phyloP scores from a whole-genome alignment of 2,329 filamentous ascomycete species.

The Madurella mycetomatis region DNA sequence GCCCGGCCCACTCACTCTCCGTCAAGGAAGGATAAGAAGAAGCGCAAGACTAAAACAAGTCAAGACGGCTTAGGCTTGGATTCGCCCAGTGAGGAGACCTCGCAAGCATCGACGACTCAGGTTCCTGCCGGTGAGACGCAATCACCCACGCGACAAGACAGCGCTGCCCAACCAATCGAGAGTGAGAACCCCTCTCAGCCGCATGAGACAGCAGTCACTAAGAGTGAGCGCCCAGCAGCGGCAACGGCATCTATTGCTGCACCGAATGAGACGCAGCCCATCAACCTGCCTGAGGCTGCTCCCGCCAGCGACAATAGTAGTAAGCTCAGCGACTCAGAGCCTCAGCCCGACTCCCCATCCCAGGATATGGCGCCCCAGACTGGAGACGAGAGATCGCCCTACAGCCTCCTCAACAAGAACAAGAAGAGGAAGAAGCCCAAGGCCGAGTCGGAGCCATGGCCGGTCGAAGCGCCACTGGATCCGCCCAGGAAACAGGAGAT shows the following conservation, averaged over 20 bases:
- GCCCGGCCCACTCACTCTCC: conserved; percentile 5
- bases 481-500: not conserved
- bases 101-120: not conserved
- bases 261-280: conserved; percentile 1
- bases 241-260: not conserved
- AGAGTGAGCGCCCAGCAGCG: not conserved
- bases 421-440: conserved; percentile 18
- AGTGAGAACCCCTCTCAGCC: not conserved
- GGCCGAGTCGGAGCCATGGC: conserved; percentile 17
- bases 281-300: conserved; percentile 1
- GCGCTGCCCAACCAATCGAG: conserved; percentile 3
- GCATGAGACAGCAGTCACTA: not conserved
- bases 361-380: conserved; percentile 8
- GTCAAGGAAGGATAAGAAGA: conserved; percentile 36
- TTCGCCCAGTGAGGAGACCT: not conserved
- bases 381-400: conserved; percentile 12
- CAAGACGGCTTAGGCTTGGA: not conserved
- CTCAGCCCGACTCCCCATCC: not conserved
- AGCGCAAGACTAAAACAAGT: conserved; percentile 13
- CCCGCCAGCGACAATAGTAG: not conserved
- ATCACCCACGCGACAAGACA: conserved; percentile 3
- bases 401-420: conserved; percentile 18
- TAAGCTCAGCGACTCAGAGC: not conserved
- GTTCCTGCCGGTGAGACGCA: conserved; percentile 6
- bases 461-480: conserved; percentile 3